Conservation (phyloP, 2,329 filamentous ascomycete species). For the Calycina herbarum region DNA sequence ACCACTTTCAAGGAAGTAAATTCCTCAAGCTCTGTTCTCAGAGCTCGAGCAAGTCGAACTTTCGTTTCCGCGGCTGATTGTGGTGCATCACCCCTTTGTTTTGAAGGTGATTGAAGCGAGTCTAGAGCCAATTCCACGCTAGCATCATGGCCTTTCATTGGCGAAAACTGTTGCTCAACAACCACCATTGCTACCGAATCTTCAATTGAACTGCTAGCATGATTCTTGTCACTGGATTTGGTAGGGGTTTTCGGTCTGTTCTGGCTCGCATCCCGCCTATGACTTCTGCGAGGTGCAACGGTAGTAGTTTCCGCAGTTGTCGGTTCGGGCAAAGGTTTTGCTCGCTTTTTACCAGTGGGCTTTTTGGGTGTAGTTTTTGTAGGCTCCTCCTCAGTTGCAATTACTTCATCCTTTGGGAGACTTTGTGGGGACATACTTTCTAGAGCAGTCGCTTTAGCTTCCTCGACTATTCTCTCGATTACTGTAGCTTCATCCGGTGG, state of each 20-base stretch:
- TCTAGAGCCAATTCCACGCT: slow-evolving; percentile 35
- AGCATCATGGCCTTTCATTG: slow-evolving; percentile 33
- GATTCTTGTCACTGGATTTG: slow-evolving; percentile 9
- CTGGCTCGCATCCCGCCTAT: slow-evolving; percentile 18
- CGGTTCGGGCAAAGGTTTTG: background rate
- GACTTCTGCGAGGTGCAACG: slow-evolving; percentile 24
- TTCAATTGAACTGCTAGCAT: slow-evolving; percentile 18
- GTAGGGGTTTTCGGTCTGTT: slow-evolving; percentile 15
- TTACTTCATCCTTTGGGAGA: background rate
- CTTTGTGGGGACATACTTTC: background rate
- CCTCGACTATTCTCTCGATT: background rate
- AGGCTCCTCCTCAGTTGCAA: background rate
- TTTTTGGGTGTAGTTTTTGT: slow-evolving; percentile 1
- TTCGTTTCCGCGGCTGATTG: slow-evolving; percentile 28
- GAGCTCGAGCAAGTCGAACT: slow-evolving; percentile 27
- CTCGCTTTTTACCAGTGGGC: background rate
- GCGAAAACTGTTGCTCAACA: slow-evolving; percentile 25
- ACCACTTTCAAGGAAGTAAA: slow-evolving; percentile 54
- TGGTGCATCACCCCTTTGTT: slow-evolving; percentile 25
- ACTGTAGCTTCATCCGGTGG: background rate
- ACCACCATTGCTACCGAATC: slow-evolving; percentile 25
- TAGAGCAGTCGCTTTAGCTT: background rate
- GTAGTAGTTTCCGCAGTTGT: slow-evolving; percentile 4
- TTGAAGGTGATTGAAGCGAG: slow-evolving; percentile 32
- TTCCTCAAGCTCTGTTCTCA: slow-evolving; percentile 48